Percentiles rank a stretch among this genome's conserved stretches.
phyloP scores from a whole-genome alignment of 192 early-diverging fungal species.

The Gigaspora rosea region DNA sequence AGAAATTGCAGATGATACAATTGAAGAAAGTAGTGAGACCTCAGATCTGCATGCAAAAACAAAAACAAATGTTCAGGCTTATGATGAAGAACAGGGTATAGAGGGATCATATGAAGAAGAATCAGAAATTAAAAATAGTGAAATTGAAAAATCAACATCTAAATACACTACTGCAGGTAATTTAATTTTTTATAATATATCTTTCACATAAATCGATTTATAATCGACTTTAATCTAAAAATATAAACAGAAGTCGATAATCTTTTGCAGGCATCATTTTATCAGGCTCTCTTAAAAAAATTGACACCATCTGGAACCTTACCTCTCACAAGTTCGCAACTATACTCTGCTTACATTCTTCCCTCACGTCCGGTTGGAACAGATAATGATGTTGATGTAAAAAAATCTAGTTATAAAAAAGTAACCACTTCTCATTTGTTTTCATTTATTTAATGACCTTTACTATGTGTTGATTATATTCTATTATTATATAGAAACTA shows the following conservation, averaged over 20 bases:
- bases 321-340: conserved; percentile 72
- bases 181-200: neutral
- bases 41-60: no score
- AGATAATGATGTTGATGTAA: conserved; percentile 70
- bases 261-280: conserved; percentile 67
- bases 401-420: conserved; percentile 85
- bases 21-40: neutral
- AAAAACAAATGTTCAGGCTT: no score
- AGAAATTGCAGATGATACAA: conserved; percentile 32
- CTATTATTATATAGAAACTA: neutral
- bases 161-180: conserved; percentile 10
- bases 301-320: conserved; percentile 62
- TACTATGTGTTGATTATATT: no score
- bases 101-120: neutral
- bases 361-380: conserved; percentile 60
- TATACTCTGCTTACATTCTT: conserved; percentile 79
- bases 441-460: neutral
- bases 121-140: neutral
- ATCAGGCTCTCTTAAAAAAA: conserved; percentile 70
- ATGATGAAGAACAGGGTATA: neutral
- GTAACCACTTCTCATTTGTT: neutral
- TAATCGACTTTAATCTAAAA: conserved; percentile 17
- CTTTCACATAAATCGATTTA: conserved; percentile 7
- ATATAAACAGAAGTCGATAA: conserved; percentile 66
- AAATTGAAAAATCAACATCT: neutral